Conservation (phyloP, 2,329 filamentous ascomycete genomes). For the Epichloe typhina region DNA sequence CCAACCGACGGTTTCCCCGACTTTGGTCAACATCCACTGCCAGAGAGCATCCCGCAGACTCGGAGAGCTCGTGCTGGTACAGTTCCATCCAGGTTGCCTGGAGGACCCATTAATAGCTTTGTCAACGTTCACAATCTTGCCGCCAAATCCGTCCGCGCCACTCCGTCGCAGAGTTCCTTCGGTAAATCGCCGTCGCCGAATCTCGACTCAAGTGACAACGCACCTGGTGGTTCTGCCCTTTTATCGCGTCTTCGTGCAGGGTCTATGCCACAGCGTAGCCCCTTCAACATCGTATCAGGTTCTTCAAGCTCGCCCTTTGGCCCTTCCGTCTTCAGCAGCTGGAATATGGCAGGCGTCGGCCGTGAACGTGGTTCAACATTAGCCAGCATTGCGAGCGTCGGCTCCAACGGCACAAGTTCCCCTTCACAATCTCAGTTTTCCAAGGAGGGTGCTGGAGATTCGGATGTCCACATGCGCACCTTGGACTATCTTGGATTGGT, state of each 20-base stretch:
- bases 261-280: constrained; percentile 82
- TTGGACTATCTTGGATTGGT: constrained; percentile 91
- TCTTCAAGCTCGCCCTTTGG: constrained; percentile 60
- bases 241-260: constrained; percentile 80
- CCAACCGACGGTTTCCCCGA: constrained; percentile 93
- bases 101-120: constrained; percentile 50
- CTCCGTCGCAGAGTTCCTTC: constrained; percentile 78
- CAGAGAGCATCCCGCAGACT: constrained; percentile 51
- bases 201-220: constrained; percentile 33
- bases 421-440: constrained; percentile 79
- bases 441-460: constrained; percentile 70
- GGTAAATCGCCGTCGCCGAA: constrained; percentile 49
- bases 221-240: constrained; percentile 52
- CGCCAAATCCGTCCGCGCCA: constrained; percentile 70
- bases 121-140: constrained; percentile 43
- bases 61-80: constrained; percentile 85
- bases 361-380: constrained; percentile 80
- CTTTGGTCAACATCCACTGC: constrained; percentile 59
- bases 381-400: constrained; percentile 68
- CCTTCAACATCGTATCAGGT: constrained; percentile 44
- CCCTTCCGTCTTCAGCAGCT: constrained; percentile 79
- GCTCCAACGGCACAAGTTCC: constrained; percentile 81
- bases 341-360: constrained; percentile 52
- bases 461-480: constrained; percentile 77
- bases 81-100: constrained; percentile 87